These are phyloP conservation scores for Sanghuangporus weigelae DNA, from an alignment of 1,284 basidiomycete genomes.

Conservation along the genomic window DNA sequence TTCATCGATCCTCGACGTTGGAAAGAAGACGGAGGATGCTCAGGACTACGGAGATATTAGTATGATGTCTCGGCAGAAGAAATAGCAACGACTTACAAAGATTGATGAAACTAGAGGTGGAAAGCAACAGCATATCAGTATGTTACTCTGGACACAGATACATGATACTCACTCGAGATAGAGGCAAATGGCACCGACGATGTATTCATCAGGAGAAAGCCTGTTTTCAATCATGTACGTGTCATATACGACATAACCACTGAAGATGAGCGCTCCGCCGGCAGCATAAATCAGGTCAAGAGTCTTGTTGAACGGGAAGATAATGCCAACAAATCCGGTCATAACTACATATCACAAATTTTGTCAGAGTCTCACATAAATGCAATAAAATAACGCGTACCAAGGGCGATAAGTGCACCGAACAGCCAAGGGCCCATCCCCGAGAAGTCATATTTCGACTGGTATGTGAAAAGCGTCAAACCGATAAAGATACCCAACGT, in stretches of 20 bases:
- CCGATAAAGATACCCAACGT: conserved; percentile 86
- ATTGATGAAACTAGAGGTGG: conserved; percentile 53
- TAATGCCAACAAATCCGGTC: conserved; percentile 71
- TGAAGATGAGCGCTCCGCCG: conserved; percentile 78
- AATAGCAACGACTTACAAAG: conserved; percentile 51
- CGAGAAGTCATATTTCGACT: conserved; percentile 87
- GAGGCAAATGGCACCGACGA: conserved; percentile 79
- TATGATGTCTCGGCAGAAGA: neutral
- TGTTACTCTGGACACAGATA: neutral
- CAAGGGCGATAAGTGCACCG: conserved; percentile 64
- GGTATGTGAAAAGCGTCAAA: conserved; percentile 80
- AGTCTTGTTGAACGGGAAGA: conserved; percentile 75
- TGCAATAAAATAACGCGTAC: conserved; percentile 35
- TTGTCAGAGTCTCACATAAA: conserved; percentile 14
- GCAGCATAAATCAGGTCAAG: conserved; percentile 76
- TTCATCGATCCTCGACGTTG: conserved; percentile 41
- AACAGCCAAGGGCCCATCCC: conserved; percentile 84
- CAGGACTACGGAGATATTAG: conserved; percentile 45
- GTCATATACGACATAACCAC: conserved; percentile 81
- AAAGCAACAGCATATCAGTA: conserved; percentile 1
- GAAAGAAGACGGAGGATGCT: conserved; percentile 72
- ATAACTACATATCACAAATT: conserved; percentile 42
- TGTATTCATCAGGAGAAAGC: conserved; percentile 83
- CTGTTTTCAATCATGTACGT: conserved; percentile 80
- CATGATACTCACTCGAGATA: conserved; percentile 69